Evolutionary conservation across 2,329 filamentous ascomycete species (phyloP), one percentile per base, ranked within the genome.

Genomic region (Gaeumannomyces tritici): DNA sequence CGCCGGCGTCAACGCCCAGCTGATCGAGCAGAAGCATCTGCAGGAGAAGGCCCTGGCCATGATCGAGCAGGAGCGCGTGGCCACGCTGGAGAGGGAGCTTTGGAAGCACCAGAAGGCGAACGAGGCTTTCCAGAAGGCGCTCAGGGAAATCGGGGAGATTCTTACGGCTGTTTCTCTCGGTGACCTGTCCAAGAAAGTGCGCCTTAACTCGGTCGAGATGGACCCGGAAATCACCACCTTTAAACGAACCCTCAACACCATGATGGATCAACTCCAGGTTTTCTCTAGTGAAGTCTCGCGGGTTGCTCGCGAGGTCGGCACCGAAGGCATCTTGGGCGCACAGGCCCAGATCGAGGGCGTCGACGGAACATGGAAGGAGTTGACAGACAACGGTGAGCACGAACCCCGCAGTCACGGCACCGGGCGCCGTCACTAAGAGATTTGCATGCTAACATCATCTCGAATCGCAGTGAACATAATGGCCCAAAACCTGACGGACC

Each of bases 101-200:
- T 92, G 90, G 80, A 98, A 98, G 77, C 93, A 97, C 72, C 93
- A 96, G 73, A 95, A 97, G 77, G 95, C 96, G 72, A 99, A 99
- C 75, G 88, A 96, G 75, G 96, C 95, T 69, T 99, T 98, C 83
- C 93, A 98, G 73, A 98, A 98, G 76, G 95, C 95, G 13, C 79
- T 99, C 42, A 87, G 93, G 66, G 95, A 99, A 75, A 98, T 99
- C 68, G 95, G 95, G 69, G 95, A 93, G 72, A 98, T 99, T 69
- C 91, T 98, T 70, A 97, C 95, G 27, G 93, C 93, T 65, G 95
- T 98, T 67, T 95, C 93, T 63, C 91, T 91, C 70, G 93, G 93
- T 76, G 93, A 98, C 73, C 81, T 98, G 65, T 96, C 92, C 74
- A 97, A 96, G 81, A 96, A 96, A 77, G 93, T 97, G 66, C 86